Conservation (phyloP, 2,329 filamentous ascomycete species). For the Calonectria leucothoes region DNA sequence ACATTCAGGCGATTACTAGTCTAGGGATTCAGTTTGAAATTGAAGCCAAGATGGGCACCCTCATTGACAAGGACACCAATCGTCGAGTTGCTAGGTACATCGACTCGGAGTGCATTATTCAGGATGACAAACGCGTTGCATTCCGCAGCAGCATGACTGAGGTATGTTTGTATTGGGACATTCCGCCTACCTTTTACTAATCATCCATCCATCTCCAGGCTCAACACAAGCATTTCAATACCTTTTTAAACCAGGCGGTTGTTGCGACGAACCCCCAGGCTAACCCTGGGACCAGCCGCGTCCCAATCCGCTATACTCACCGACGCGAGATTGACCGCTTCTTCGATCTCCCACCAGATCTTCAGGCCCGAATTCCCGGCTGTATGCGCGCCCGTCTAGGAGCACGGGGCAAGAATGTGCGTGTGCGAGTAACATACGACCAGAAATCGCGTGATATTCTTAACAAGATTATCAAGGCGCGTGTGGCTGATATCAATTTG, state of each 20-base stretch:
- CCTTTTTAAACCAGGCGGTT: slow-evolving; percentile 81
- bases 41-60: slow-evolving; percentile 89
- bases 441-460: slow-evolving; percentile 76
- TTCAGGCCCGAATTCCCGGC: slow-evolving; percentile 71
- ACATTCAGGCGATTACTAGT: slow-evolving; percentile 71
- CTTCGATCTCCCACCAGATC: slow-evolving; percentile 75
- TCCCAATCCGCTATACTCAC: slow-evolving; percentile 83
- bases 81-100: slow-evolving; percentile 76
- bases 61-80: slow-evolving; percentile 79
- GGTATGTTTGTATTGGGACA: slow-evolving; percentile 59
- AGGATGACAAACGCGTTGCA: slow-evolving; percentile 68
- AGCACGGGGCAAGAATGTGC: slow-evolving; percentile 57
- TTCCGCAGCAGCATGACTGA: slow-evolving; percentile 94
- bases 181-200: slow-evolving; percentile 28
- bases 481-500: slow-evolving; percentile 89
- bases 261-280: slow-evolving; percentile 69
- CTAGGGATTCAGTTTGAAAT: slow-evolving; percentile 85
- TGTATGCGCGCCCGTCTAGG: slow-evolving; percentile 70
- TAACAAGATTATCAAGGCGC: slow-evolving; percentile 89
- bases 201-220: slow-evolving; percentile 55
- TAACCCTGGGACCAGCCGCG: slow-evolving; percentile 61
- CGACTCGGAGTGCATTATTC: slow-evolving; percentile 76
- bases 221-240: slow-evolving; percentile 87
- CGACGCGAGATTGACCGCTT: slow-evolving; percentile 86
- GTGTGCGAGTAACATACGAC: slow-evolving; percentile 77